A percentile compares a stretch with the other conserved stretches of the same genome.
phyloP scores from a whole-genome alignment of 2,329 filamentous ascomycete genomes.

The Colletotrichum trifolii region DNA sequence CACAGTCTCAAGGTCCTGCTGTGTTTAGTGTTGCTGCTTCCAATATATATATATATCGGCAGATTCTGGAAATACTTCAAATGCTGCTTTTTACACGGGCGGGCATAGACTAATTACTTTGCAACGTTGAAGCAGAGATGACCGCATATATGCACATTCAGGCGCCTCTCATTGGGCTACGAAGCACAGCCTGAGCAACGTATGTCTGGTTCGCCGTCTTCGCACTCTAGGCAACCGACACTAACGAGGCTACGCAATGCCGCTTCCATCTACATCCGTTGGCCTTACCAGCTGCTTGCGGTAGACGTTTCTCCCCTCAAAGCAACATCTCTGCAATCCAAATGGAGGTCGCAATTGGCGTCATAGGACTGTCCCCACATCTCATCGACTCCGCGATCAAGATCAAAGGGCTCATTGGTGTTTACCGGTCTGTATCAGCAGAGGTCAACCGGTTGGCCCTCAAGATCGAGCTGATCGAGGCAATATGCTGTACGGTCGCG shows the following conservation, averaged over 20 bases:
- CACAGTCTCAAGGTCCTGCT: too few species aligned
- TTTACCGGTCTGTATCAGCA: slow-evolving; percentile 27
- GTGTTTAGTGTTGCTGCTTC: too few species aligned
- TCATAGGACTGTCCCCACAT: slow-evolving; percentile 22
- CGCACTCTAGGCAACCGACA: background rate
- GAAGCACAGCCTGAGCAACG: background rate
- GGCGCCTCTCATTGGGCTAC: slow-evolving; percentile 1
- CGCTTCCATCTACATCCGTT: background rate
- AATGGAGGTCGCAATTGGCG: slow-evolving; percentile 27
- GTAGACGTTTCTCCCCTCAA: too few species aligned
- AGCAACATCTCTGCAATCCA: background rate
- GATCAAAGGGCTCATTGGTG: slow-evolving; percentile 66
- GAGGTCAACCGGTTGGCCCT: slow-evolving; percentile 9
- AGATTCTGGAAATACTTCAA: too few species aligned
- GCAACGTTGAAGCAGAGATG: too few species aligned
- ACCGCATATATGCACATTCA: background rate
- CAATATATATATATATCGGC: too few species aligned
- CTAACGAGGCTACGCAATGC: background rate
- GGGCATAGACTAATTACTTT: too few species aligned
- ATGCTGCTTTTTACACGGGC: too few species aligned
- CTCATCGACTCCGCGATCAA: slow-evolving; percentile 42
- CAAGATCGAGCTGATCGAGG: slow-evolving; percentile 16
- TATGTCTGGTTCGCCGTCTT: slow-evolving; percentile 6
- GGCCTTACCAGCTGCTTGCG: background rate
- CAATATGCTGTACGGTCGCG: background rate